Percentiles rank a stretch among this genome's conserved stretches.
Conservation (phyloP, 1,139 yeast species). For the Magnusiomyces magnusii region DNA sequence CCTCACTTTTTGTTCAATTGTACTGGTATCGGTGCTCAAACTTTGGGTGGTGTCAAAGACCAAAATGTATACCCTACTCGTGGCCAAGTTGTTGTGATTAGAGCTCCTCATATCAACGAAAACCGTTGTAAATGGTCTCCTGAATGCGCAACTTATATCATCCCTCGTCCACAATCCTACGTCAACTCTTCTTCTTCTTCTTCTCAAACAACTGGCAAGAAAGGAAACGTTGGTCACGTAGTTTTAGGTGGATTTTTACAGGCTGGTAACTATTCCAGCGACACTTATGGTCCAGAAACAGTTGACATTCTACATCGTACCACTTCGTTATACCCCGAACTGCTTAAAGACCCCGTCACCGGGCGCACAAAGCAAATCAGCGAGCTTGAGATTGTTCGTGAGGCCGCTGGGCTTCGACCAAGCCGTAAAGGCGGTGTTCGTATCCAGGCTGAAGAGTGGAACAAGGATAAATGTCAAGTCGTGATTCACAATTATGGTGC, state of each 20-base stretch:
- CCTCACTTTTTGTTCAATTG: constrained; percentile 49
- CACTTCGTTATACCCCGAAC: constrained; percentile 41
- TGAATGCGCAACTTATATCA: constrained; percentile 43
- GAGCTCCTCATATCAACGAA: constrained; percentile 34
- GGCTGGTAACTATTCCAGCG: constrained; percentile 46
- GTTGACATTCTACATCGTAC: constrained; percentile 50
- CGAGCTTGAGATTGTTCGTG: constrained; percentile 41
- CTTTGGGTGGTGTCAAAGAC: constrained; percentile 49
- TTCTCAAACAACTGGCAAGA: neutral
- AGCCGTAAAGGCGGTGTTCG: constrained; percentile 57
- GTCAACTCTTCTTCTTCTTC: neutral
- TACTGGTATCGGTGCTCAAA: constrained; percentile 54
- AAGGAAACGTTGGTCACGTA: constrained; percentile 39
- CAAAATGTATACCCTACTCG: constrained; percentile 47
- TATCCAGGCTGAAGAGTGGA: constrained; percentile 35
- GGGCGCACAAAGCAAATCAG: constrained; percentile 26
- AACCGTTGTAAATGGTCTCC: constrained; percentile 17
- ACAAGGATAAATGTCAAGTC: constrained; percentile 31
- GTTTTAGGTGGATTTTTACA: constrained; percentile 60
- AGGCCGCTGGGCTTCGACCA: constrained; percentile 60
- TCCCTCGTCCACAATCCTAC: constrained; percentile 51
- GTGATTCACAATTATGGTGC: constrained; percentile 49
- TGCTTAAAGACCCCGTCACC: constrained; percentile 25
- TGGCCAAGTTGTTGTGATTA: constrained; percentile 56
- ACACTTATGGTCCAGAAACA: constrained; percentile 45